Base-by-base conservation (phyloP, 2,329 filamentous ascomycete genomes). In the Davidsoniella australis region DNA sequence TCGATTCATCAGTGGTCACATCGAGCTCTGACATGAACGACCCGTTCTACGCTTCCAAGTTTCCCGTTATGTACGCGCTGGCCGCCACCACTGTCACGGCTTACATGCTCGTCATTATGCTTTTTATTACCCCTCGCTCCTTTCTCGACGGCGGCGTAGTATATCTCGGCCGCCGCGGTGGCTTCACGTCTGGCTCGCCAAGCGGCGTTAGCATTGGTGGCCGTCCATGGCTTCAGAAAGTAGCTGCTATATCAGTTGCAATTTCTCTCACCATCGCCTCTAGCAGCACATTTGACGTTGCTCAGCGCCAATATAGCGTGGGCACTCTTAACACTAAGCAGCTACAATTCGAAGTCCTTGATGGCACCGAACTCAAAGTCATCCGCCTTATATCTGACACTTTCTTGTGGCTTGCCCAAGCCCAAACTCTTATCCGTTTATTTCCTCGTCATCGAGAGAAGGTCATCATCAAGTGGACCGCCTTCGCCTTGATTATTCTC, bases 391-490 rank as follows among this genome's bases (percentile, higher is more conserved):
- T 98, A 55, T 96, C 89, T 16, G 87, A 94, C 63, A 88, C 91
- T 1, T 96, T 96, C 62, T 71, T 98, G 26, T 96, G 91, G 89
- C 77, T 98, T 38, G 91, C 91, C 1, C 91, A 98, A 64, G 89
- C 94, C 1, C 91, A 98, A 66, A 98, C 91, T 0, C 67, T 98
- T 51, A 96, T 96, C 57, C 82, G 91, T 48, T 71, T 98, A 1
- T 98, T 98, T 57, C 91, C 91, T 6, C 85, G 91, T 33, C 89
- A 96, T 60, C 85, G 93, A 59, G 91, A 98, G 66, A 96, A 96
- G 66, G 80, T 96, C 47, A 85, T 96, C 56, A 98, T 98, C 66
- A 96, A 96, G 67, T 98, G 89, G 89, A 86, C 89, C 14, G 91
- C 89, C 1, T 95, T 96, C 61, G 87, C 83, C 2, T 75, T 98